A percentile compares a stretch with the other conserved stretches of the same genome.
phyloP scores from a whole-genome alignment of 495 filamentous ascomycete species.

The Bombardia bombarda region DNA sequence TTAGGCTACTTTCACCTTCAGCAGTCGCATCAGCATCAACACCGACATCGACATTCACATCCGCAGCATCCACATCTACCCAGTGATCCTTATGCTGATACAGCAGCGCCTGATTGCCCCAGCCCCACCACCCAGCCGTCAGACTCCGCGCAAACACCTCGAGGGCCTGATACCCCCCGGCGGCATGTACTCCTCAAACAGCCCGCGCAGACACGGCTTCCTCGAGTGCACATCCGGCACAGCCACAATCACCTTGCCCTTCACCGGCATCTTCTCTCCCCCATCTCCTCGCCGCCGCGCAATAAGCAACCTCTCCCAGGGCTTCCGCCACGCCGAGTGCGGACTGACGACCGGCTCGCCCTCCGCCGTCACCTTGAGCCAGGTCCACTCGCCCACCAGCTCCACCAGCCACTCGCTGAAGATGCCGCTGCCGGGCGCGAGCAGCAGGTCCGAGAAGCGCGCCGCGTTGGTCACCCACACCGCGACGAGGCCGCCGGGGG shows the following conservation, averaged over 20 bases:
- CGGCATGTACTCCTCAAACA: constrained; percentile 40
- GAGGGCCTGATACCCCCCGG: constrained; percentile 52
- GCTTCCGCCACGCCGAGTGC: constrained; percentile 66
- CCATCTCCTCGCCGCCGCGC: constrained; percentile 35
- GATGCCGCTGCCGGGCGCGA: constrained; percentile 34
- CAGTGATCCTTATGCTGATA: constrained; percentile 70
- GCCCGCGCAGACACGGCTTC: constrained; percentile 55
- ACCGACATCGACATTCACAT: neutral
- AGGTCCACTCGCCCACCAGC: constrained; percentile 77
- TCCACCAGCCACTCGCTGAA: constrained; percentile 58
- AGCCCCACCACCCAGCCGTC: constrained; percentile 81
- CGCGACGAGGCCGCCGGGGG: constrained; percentile 50
- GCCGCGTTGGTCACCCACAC: constrained; percentile 87
- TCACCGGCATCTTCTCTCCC: constrained; percentile 20
- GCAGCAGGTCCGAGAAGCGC: constrained; percentile 49
- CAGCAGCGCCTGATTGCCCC: constrained; percentile 78
- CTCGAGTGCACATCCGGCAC: constrained; percentile 89
- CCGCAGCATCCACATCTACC: constrained; percentile 24
- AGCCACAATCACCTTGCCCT: constrained; percentile 51
- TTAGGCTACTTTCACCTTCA: too few relatives aligned
- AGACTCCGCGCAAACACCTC: constrained; percentile 87
- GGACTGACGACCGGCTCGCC: constrained; percentile 68
- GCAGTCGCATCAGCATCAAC: neutral
- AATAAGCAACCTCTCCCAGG: constrained; percentile 78
- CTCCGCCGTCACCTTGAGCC: constrained; percentile 70